Conservation (phyloP, 1,139 yeast genomes). For the Arxiozyma bovina region DNA sequence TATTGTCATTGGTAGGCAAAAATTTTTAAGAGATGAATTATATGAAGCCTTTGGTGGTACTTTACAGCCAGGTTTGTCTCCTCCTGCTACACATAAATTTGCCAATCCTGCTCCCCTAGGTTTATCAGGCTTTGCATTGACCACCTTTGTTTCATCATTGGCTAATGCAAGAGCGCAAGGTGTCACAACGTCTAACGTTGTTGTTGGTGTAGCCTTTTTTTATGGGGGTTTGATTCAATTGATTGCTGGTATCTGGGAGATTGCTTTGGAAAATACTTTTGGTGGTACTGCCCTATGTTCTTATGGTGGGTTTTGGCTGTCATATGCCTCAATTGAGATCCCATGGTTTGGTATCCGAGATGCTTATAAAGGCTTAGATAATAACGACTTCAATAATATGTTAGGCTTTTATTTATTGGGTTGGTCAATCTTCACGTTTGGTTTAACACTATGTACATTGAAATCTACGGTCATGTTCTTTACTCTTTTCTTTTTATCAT, state of each 20-base stretch:
- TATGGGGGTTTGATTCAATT: slow-evolving; percentile 63
- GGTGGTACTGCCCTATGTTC: slow-evolving; percentile 82
- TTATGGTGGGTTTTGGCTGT: slow-evolving; percentile 85
- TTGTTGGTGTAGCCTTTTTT: slow-evolving; percentile 56
- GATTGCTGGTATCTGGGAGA: slow-evolving; percentile 68
- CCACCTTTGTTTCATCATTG: slow-evolving; percentile 72
- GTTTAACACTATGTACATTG: slow-evolving; percentile 57
- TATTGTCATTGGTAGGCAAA: slow-evolving; percentile 53
- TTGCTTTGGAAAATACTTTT: slow-evolving; percentile 72
- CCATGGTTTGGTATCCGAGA: slow-evolving; percentile 63
- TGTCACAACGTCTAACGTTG: slow-evolving; percentile 40
- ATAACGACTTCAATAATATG: slow-evolving; percentile 41
- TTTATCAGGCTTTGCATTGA: slow-evolving; percentile 71
- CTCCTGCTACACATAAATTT: slow-evolving; percentile 56
- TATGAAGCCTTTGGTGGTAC: slow-evolving; percentile 52
- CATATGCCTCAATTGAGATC: slow-evolving; percentile 62
- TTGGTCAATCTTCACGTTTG: slow-evolving; percentile 73
- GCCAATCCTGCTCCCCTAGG: slow-evolving; percentile 91
- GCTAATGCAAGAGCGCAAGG: slow-evolving; percentile 57
- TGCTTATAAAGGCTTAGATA: slow-evolving; percentile 40
- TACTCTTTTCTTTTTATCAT: slow-evolving; percentile 52
- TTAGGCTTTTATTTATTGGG: slow-evolving; percentile 68
- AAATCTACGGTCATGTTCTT: slow-evolving; percentile 77
- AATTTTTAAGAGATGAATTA: slow-evolving; percentile 44
- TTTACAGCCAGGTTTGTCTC: slow-evolving; percentile 42